A percentile compares a stretch with the other conserved stretches of the same genome.
Conservation (phyloP, 352 stramenopile genomes). For the Pythium utonaiense region DNA sequence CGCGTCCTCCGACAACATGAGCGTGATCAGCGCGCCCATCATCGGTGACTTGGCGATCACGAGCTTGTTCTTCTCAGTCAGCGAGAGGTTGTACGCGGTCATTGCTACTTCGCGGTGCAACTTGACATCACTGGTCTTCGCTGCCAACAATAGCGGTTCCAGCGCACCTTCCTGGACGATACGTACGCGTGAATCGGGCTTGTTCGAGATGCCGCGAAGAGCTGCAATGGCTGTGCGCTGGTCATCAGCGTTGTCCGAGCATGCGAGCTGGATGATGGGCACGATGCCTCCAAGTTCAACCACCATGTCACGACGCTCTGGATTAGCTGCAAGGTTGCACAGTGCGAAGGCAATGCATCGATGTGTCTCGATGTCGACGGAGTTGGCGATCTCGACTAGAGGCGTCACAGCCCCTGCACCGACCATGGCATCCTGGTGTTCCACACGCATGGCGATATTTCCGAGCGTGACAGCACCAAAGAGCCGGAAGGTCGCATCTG, state of each 20-base stretch:
- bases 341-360: slow-evolving; percentile 95
- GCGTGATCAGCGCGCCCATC: slow-evolving; percentile 74
- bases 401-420: slow-evolving; percentile 84
- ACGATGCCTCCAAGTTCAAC: slow-evolving; percentile 90
- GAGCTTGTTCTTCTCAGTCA: slow-evolving; percentile 95
- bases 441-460: slow-evolving; percentile 87
- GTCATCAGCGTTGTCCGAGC: slow-evolving; percentile 85
- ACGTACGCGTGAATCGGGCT: slow-evolving; percentile 72
- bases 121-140: slow-evolving; percentile 57
- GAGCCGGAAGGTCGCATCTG: slow-evolving; percentile 92
- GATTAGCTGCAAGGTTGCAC: slow-evolving; percentile 93
- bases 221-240: slow-evolving; percentile 90
- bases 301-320: slow-evolving; percentile 83
- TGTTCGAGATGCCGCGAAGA: slow-evolving; percentile 86
- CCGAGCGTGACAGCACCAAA: slow-evolving; percentile 96
- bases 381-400: slow-evolving; percentile 91
- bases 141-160: slow-evolving; percentile 83
- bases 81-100: slow-evolving; percentile 88
- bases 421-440: slow-evolving; percentile 82
- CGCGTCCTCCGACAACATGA: slow-evolving; percentile 83
- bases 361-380: slow-evolving; percentile 92
- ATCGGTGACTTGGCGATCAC: slow-evolving; percentile 83
- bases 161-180: slow-evolving; percentile 91
- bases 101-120: slow-evolving; percentile 89
- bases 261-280: slow-evolving; percentile 95